Evolutionary conservation across 2,329 filamentous ascomycete species (phyloP).

Genomic region (Pseudogymnoascus sp.): DNA sequence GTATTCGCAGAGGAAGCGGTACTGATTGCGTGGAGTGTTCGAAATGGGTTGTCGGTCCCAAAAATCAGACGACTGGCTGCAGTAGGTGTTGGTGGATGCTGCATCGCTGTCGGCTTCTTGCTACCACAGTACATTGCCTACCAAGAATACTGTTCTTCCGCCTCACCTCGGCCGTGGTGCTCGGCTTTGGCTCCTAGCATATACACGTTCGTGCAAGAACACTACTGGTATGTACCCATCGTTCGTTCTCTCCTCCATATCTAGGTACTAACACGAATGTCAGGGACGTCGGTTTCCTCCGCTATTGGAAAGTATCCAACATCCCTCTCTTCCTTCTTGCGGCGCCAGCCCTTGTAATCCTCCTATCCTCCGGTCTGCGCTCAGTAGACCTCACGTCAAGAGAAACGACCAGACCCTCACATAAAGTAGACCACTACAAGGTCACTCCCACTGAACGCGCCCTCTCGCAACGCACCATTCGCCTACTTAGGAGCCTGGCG

Average conservation of each 20-base stretch:
- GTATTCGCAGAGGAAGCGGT: constrained; percentile 52
- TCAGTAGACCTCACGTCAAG: constrained; percentile 30
- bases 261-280: constrained; percentile 3
- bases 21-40: constrained; percentile 41
- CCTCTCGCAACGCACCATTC: not conserved
- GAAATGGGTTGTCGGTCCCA: constrained; percentile 34
- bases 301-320: constrained; percentile 84
- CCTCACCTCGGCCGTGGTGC: constrained; percentile 63
- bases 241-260: not conserved
- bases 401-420: constrained; percentile 12
- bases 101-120: constrained; percentile 58
- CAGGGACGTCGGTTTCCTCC: constrained; percentile 80
- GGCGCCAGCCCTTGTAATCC: constrained; percentile 61
- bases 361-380: constrained; percentile 52
- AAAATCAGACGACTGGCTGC: constrained; percentile 45
- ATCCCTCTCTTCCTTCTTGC: constrained; percentile 81
- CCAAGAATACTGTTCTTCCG: constrained; percentile 52
- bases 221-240: constrained; percentile 67
- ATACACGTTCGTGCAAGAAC: constrained; percentile 77
- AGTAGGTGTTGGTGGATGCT: constrained; percentile 56
- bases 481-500: constrained; percentile 43
- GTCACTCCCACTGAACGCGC: not conserved
- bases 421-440: constrained; percentile 14
- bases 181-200: constrained; percentile 66
- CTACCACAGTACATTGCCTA: constrained; percentile 72